A percentile compares a stretch with the other conserved stretches of the same genome.
phyloP scores from a whole-genome alignment of 257 asterid genomes.

The Fraxinus anomala region DNA sequence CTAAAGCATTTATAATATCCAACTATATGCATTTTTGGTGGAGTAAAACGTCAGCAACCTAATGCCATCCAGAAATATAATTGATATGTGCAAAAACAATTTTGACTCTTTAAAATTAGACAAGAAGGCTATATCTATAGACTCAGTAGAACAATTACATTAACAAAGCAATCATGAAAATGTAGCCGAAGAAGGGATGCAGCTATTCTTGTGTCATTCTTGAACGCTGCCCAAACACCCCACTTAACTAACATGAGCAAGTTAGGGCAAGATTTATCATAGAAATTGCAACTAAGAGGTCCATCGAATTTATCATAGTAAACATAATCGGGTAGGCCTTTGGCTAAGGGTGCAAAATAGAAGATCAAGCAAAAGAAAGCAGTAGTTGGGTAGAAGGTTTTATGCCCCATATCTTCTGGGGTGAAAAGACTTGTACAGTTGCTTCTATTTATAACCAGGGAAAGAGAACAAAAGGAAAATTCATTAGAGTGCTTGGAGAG shows the following conservation, averaged over 20 bases:
- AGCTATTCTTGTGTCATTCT: slow-evolving; percentile 41
- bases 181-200: slow-evolving; percentile 77
- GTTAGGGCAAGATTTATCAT: slow-evolving; percentile 59
- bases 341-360: slow-evolving; percentile 11
- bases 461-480: background rate
- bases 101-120: background rate
- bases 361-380: slow-evolving; percentile 27
- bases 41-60: no score
- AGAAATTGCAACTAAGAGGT: slow-evolving; percentile 40
- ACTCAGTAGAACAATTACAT: slow-evolving; percentile 35
- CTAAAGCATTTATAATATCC: no score
- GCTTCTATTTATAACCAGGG: slow-evolving; percentile 45
- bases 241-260: slow-evolving; percentile 42
- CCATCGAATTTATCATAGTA: slow-evolving; percentile 37
- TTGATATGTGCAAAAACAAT: no score
- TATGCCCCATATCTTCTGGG: slow-evolving; percentile 38
- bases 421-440: background rate
- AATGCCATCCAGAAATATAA: no score
- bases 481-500: slow-evolving; percentile 32
- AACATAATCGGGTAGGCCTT: slow-evolving; percentile 30
- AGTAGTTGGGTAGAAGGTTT: slow-evolving; percentile 4
- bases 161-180: slow-evolving; percentile 73
- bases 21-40: no score
- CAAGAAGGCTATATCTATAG: no score
- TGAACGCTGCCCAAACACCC: slow-evolving; percentile 65